A percentile compares a stretch with the other conserved stretches of the same genome.
Conservation (phyloP, 2,329 filamentous ascomycete species). For the Fusarium sp. region DNA sequence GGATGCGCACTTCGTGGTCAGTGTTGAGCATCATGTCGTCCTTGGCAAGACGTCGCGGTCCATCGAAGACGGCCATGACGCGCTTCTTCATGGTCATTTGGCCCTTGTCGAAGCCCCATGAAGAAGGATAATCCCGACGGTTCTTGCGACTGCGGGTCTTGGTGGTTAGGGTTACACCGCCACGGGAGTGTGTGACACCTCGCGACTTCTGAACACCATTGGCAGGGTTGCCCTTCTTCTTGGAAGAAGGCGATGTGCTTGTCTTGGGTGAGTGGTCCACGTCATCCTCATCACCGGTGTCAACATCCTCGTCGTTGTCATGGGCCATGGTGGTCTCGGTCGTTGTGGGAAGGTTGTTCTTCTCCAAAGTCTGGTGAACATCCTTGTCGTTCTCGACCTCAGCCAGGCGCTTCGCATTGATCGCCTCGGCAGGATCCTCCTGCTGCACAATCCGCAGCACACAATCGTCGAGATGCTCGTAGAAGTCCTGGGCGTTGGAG, state of each 20-base stretch:
- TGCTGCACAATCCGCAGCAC: constrained; percentile 81
- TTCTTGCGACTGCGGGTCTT: constrained; percentile 85
- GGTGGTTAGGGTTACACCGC: constrained; percentile 73
- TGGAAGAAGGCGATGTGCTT: constrained; percentile 60
- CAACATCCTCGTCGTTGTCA: constrained; percentile 70
- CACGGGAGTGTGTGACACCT: constrained; percentile 84
- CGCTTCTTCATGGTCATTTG: constrained; percentile 99
- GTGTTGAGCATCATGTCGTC: constrained; percentile 99
- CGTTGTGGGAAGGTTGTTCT: constrained; percentile 70
- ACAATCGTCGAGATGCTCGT: constrained; percentile 92
- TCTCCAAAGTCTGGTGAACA: constrained; percentile 74
- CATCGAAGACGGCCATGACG: constrained; percentile 93
- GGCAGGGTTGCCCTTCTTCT: constrained; percentile 69
- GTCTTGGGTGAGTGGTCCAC: constrained; percentile 65
- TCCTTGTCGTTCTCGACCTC: constrained; percentile 76
- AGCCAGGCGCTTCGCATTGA: constrained; percentile 77
- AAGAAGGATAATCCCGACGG: constrained; percentile 92
- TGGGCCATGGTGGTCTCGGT: constrained; percentile 57
- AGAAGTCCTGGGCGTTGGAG: constrained; percentile 95
- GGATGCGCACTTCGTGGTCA: constrained; percentile 92
- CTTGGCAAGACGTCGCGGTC: constrained; percentile 89
- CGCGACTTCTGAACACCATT: constrained; percentile 77
- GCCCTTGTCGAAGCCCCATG: constrained; percentile 92
- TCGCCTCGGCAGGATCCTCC: constrained; percentile 78
- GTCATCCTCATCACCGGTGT: constrained; percentile 70